Evolutionary conservation across 805 yeast genomes (phyloP), one percentile per base, ranked within the genome.

Genomic region (Lipomyces sp.): DNA sequence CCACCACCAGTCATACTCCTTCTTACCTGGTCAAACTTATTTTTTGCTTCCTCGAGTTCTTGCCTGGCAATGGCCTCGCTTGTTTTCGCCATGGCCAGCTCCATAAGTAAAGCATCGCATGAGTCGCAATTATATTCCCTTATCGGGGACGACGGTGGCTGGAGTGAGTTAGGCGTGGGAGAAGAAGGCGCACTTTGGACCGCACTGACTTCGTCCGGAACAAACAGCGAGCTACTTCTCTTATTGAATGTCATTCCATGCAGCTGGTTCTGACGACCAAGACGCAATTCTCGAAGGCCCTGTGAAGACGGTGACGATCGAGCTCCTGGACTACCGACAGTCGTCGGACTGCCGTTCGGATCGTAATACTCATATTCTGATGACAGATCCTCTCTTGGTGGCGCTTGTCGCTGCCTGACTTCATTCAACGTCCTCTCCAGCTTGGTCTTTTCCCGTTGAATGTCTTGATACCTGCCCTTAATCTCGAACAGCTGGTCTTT

Each of bases 31-130:
- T 69, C 71, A 3, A 73, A 48, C 57, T 64, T 60, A 56, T 68
- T 73, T 24, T 57, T 69, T 24, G 75, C 67, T 55, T 71, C 74
- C 45, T 76, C 78, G 53, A 74, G 60, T 57, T 73, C 74, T 60
- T 73, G 73, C 32, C 74, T 67, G 5, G 77, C 76, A 57, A 69
- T 64, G 4, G 73, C 77, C 60, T 77, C 79, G 53, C 64, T 65
- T 2, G 76, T 68, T 62, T 71, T 73, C 37, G 74, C 71, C 11
- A 70, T 57, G 2, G 75, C 78, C 37, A 76, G 71, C 53, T 76
- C 77, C 64, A 75, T 67, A 53, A 69, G 62, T 7, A 74, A 64
- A 7, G 70, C 59, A 39, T 76, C 78, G 60, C 78, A 76, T 8
- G 71, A 60, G 11, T 69, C 66, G 61, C 76, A 73, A 18, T n/a